Conservation (phyloP, 176 grass and related monocot genomes). For the Aegilops speltoides region DNA sequence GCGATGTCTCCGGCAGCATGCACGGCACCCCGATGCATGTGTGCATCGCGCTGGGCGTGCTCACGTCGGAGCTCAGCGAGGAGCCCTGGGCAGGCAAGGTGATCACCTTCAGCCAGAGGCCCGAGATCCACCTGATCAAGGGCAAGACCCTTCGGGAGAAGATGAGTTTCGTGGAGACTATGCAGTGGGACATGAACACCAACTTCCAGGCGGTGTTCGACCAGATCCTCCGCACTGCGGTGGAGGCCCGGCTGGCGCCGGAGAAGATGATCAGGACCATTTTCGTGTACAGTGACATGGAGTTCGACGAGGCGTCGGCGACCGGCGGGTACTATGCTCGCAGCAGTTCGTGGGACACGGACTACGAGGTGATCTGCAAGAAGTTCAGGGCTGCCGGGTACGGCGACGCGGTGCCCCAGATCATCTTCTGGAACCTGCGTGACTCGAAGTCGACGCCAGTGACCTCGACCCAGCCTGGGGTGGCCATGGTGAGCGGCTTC, state of each 20-base stretch:
- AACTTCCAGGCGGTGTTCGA: slow-evolving; percentile 25
- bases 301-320: slow-evolving; percentile 43
- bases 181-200: not conserved
- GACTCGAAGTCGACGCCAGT: not conserved
- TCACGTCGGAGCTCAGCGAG: not conserved
- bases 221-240: not conserved
- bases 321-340: not conserved
- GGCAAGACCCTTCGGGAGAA: not conserved
- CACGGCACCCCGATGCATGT: slow-evolving; percentile 45
- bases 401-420: not conserved
- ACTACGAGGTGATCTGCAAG: not conserved
- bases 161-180: not conserved
- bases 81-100: not conserved
- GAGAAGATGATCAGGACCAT: slow-evolving; percentile 29
- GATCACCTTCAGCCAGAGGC: not conserved
- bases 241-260: not conserved
- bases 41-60: slow-evolving; percentile 53
- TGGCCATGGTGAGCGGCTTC: slow-evolving; percentile 53
- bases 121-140: not conserved
- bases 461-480: not conserved
- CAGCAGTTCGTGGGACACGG: not conserved
- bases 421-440: not conserved
- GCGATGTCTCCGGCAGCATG: slow-evolving; percentile 86
- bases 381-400: not conserved
- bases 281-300: slow-evolving; percentile 75